A percentile compares a stretch with the other conserved stretches of the same genome.
Conservation (phyloP, 2,329 filamentous ascomycete genomes). For the Colletotrichum sp. region DNA sequence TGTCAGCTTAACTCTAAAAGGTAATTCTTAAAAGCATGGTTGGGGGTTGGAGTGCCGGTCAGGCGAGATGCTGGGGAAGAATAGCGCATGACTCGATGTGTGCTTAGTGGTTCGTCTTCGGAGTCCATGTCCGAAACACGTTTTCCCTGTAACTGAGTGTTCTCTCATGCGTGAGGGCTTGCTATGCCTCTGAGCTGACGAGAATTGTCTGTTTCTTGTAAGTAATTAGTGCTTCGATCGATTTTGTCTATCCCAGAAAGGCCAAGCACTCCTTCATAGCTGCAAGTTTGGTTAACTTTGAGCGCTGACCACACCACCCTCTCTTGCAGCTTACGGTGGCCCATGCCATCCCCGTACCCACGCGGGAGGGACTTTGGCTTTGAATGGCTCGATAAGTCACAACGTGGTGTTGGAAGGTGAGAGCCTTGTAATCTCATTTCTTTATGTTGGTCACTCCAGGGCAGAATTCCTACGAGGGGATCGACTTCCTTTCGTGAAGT, state of each 20-base stretch:
- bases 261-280: fast-evolving
- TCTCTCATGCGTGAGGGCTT: background rate
- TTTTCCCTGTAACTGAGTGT: fast-evolving
- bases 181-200: background rate
- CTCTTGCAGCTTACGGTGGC: background rate
- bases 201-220: no score
- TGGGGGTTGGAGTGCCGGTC: background rate
- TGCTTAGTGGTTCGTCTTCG: background rate
- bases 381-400: background rate
- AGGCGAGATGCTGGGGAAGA: background rate
- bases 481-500: background rate
- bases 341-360: background rate
- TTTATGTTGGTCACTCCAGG: fast-evolving
- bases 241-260: background rate
- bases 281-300: background rate
- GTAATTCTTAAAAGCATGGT: background rate
- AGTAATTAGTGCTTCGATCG: no score
- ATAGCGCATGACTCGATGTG: background rate
- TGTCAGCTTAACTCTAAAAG: background rate
- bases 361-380: background rate
- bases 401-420: background rate
- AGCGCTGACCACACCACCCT: background rate
- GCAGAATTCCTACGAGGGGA: background rate
- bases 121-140: background rate
- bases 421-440: background rate